Evolutionary conservation across 2,329 filamentous ascomycete species (phyloP).

Genomic region (Curvularia verruculosa): DNA sequence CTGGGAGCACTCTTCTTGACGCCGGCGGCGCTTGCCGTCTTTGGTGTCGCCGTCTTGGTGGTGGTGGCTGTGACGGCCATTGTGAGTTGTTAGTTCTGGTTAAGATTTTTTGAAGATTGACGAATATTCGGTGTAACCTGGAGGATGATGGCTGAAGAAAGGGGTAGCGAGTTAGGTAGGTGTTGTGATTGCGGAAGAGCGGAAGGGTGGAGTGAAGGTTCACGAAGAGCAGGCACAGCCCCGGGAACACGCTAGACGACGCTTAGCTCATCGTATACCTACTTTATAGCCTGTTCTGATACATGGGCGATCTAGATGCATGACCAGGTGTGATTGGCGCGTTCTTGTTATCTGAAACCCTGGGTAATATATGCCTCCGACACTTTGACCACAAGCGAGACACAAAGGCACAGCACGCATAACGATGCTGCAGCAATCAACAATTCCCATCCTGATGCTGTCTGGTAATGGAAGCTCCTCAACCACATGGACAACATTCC

Average conservation of each 20-base stretch:
- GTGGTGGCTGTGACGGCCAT: slow-evolving; percentile 39
- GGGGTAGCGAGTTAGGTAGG: not conserved
- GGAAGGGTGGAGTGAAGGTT: slow-evolving; percentile 21
- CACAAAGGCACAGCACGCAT: slow-evolving; percentile 5
- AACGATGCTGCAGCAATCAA: not conserved
- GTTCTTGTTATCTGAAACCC: slow-evolving; percentile 17
- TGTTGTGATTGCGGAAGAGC: slow-evolving; percentile 7
- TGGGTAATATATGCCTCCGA: slow-evolving; percentile 15
- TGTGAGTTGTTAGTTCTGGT: slow-evolving; percentile 8
- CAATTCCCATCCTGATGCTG: not conserved
- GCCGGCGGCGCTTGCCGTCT: slow-evolving; percentile 30
- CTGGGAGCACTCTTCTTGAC: slow-evolving; percentile 39
- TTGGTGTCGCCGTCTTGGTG: slow-evolving; percentile 33
- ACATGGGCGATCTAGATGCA: slow-evolving; percentile 10
- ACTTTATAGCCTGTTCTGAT: slow-evolving; percentile 13
- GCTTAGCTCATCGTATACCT: slow-evolving; percentile 11
- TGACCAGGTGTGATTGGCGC: slow-evolving; percentile 17
- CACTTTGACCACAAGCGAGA: slow-evolving; percentile 9
- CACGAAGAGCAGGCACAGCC: slow-evolving; percentile 19
- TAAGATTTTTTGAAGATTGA: not conserved
- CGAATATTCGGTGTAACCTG: not conserved
- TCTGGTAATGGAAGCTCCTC: not conserved
- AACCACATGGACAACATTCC: not conserved
- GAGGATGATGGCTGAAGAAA: not conserved
- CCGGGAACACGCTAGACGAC: slow-evolving; percentile 14